Base-by-base conservation (phyloP, 352 stramenopile genomes). In the Globisporangium nagaii region DNA sequence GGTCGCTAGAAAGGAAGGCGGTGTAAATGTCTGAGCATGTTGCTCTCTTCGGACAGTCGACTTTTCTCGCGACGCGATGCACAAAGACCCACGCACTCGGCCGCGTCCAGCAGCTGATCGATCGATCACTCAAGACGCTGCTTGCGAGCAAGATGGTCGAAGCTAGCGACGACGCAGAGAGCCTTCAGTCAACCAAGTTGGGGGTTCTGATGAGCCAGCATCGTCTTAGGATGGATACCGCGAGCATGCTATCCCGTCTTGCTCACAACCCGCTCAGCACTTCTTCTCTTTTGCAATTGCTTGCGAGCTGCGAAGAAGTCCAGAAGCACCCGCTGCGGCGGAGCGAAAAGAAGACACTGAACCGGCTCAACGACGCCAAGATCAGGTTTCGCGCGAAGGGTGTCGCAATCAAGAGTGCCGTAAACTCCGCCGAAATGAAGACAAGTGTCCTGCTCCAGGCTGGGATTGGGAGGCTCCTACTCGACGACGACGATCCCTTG, bases 201-300 rank as follows among this genome's bases (percentile, higher is more conserved):
- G 76, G 70, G 15, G 56, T 67, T 24, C 68, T 94, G 6, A 95
- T 96, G 84, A 85, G 72, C 53, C 62, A 75, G 42, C 68, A 82
- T 36, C 75, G 83, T 28, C 55, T 96, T 9, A 58, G 70, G 17
- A 78, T 86, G 39, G 53, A 74, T 15, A 69, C 79, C 5, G 87
- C 93, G 75, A 74, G 76, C 57, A 44, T 36, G 2, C 75, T 95
- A 9, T 48, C 79, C 12, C 61, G 48, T 17, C 32, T 68, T 3
- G 45, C 22, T 17, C 32, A 62, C 22, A 34, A 17, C 1, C 28
- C 25, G 3, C 30, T 19, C 34, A 66, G 45, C 11, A 58, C 58
- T n/a, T 44, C 55, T 3, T 45, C 60, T 19, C 47, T 74, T 4
- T 37, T 75, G 44, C 39, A 47, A 13, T 32, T 59, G 13, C 31